Evolutionary conservation across 1,284 basidiomycete genomes (phyloP).

Genomic region (Mycosarcoma mackinlayi): DNA sequence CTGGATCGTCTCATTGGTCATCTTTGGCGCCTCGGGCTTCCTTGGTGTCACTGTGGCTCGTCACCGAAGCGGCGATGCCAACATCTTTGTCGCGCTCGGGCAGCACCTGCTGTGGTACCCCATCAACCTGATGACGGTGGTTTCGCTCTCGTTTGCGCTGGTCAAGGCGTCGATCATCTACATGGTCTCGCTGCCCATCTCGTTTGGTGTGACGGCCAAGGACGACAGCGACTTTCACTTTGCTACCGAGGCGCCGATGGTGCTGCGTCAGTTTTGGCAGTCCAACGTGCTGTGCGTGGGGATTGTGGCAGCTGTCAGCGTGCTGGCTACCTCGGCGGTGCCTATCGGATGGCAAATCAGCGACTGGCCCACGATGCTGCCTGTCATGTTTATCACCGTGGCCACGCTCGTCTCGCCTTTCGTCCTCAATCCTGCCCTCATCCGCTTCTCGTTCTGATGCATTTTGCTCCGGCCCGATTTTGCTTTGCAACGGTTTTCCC

Average conservation of each 20-base stretch:
- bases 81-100: slow-evolving; percentile 72
- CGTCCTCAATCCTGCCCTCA: slow-evolving; percentile 25
- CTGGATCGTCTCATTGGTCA: slow-evolving; percentile 79
- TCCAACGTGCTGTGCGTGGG: slow-evolving; percentile 21
- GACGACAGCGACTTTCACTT: slow-evolving; percentile 73
- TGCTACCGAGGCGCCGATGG: slow-evolving; percentile 85
- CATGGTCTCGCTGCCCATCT: slow-evolving; percentile 84
- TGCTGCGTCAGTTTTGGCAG: slow-evolving; percentile 68
- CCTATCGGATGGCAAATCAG: slow-evolving; percentile 28
- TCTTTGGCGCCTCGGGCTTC: slow-evolving; percentile 81
- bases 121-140: slow-evolving; percentile 70
- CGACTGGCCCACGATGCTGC: slow-evolving; percentile 30
- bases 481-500: too few relatives aligned
- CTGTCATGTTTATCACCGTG: slow-evolving; percentile 19
- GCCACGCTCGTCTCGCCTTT: slow-evolving; percentile 24
- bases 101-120: slow-evolving; percentile 82
- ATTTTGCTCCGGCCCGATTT: too few relatives aligned
- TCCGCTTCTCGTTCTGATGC: slow-evolving; percentile 34
- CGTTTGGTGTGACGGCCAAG: slow-evolving; percentile 72
- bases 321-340: slow-evolving; percentile 18
- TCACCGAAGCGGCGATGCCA: slow-evolving; percentile 79
- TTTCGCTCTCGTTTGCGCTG: slow-evolving; percentile 68
- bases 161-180: slow-evolving; percentile 80
- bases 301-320: slow-evolving; percentile 17
- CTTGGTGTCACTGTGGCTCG: slow-evolving; percentile 78